Base-by-base conservation (phyloP, 1,284 basidiomycete genomes). In the Cryptococcus maquisensis region DNA sequence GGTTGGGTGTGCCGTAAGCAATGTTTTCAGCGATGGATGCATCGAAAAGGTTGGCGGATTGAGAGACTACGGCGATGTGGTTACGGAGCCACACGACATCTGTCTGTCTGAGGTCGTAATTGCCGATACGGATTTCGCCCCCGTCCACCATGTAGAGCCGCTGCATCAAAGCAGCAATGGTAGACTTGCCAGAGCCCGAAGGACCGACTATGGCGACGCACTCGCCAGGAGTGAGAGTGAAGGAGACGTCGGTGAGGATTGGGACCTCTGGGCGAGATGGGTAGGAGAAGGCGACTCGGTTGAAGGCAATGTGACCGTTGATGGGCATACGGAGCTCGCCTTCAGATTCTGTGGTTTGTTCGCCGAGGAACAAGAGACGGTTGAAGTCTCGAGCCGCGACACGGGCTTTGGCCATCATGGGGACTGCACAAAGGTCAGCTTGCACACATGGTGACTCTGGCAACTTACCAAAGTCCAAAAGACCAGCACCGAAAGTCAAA, bases 121-220 rank as follows among this genome's bases (percentile, higher is more conserved):
- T 69, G 47, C 70, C 64, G 52, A 75, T 68, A 40, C 80, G 55
- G 61, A 96, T 83, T 2, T 65, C 67, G 0, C 93, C 93, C 0
- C 74, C 66, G 3, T 71, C 71, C 0, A 91, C 90, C 65, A 91
- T 86, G 77, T 95, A 96, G 20, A 96, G 77, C 0, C 91, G 79
- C 72, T 96, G 90, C 3, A 96, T 78, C 3, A 97, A 80, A 0
- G 86, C 79, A 0, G 87, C 85, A 61, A 94, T 80, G 2, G 92
- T 95, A 18, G 88, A 90, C 77, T 95, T 95, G 49, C 92, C 92
- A 16, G 83, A 88, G 0, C 92, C 92, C 1, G 90, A 93, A 0
- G 87, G 77, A 9, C 92, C 92, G 15, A 96, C 90, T 55, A 96
- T 81, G 0, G 90, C 92, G 23, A 95, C 86, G 51, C 84, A 87